These are phyloP conservation scores for Poa annua DNA, from an alignment of 176 grass and related monocot species.

Conservation along the genomic window DNA sequence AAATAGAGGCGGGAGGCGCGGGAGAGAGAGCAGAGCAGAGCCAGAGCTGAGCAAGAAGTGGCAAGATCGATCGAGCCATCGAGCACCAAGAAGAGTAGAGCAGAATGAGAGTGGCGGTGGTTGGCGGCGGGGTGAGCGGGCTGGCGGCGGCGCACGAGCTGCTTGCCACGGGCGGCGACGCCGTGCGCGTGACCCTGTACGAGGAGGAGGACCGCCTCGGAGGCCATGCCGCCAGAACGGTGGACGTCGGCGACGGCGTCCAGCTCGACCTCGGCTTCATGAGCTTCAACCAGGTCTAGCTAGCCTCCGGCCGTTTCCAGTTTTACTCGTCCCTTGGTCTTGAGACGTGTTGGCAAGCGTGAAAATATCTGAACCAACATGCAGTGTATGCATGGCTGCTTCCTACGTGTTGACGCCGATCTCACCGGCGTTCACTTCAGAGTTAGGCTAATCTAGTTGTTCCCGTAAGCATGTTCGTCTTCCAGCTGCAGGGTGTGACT, in stretches of 20 bases:
- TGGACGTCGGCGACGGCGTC: not conserved
- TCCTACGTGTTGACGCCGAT: too few species aligned
- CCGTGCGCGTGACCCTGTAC: constrained; percentile 4
- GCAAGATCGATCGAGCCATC: too few species aligned
- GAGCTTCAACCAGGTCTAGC: not conserved
- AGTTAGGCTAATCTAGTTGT: too few species aligned
- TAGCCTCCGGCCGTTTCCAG: not conserved
- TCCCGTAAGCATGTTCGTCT: too few species aligned
- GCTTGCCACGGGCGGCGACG: not conserved
- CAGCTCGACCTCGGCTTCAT: constrained; percentile 9
- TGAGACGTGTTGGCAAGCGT: not conserved
- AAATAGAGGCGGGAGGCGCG: too few species aligned
- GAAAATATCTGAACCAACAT: too few species aligned
- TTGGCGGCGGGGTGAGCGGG: not conserved
- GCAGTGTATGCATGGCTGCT: too few species aligned
- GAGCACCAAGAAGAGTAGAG: too few species aligned
- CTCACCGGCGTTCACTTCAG: too few species aligned
- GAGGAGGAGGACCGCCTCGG: not conserved
- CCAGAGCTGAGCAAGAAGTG: too few species aligned
- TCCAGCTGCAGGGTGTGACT: too few species aligned
- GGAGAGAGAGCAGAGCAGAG: too few species aligned
- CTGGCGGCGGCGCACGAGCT: constrained; percentile 10
- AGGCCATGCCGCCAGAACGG: not conserved
- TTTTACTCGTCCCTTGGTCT: not conserved
- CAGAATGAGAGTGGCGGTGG: not conserved